Evolutionary conservation across 306 rosid species (phyloP).

Genomic region (Vigna trinervia): DNA sequence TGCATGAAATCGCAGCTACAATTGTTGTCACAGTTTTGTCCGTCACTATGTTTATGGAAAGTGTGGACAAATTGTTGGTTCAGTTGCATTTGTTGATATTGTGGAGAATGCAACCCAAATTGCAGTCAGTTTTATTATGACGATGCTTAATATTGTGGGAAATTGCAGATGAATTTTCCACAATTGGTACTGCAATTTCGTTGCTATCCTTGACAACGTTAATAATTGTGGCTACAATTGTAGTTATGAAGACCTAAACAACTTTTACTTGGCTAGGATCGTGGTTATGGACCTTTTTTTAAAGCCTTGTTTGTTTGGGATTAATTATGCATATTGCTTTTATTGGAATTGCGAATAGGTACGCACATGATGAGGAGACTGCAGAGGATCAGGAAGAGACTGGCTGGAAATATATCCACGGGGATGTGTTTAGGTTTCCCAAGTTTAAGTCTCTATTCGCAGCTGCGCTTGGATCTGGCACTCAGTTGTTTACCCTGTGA

Average conservation of each 20-base stretch:
- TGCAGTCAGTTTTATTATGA: background rate
- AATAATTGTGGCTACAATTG: background rate
- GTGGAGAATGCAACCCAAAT: background rate
- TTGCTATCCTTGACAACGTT: background rate
- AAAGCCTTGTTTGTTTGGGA: background rate
- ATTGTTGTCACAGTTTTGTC: background rate
- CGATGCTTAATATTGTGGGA: background rate
- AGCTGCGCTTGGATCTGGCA: slow-evolving; percentile 69
- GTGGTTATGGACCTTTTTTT: background rate
- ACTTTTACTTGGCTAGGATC: background rate
- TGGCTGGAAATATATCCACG: slow-evolving; percentile 71
- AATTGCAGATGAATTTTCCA: background rate
- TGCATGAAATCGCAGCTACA: background rate
- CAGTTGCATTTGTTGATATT: background rate
- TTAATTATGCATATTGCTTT: slow-evolving; percentile 5
- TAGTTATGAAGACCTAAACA: background rate
- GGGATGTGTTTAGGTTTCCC: slow-evolving; percentile 68
- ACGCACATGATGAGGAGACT: slow-evolving; percentile 63
- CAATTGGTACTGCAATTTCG: background rate
- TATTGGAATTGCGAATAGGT: slow-evolving; percentile 51
- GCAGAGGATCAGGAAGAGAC: slow-evolving; percentile 68
- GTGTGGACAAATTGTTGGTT: background rate
- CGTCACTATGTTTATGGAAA: background rate
- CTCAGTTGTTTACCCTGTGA: slow-evolving; percentile 67
- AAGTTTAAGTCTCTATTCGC: slow-evolving; percentile 58